Base-by-base conservation (phyloP, 2,329 filamentous ascomycete species). In the Botrytis byssoidea region DNA sequence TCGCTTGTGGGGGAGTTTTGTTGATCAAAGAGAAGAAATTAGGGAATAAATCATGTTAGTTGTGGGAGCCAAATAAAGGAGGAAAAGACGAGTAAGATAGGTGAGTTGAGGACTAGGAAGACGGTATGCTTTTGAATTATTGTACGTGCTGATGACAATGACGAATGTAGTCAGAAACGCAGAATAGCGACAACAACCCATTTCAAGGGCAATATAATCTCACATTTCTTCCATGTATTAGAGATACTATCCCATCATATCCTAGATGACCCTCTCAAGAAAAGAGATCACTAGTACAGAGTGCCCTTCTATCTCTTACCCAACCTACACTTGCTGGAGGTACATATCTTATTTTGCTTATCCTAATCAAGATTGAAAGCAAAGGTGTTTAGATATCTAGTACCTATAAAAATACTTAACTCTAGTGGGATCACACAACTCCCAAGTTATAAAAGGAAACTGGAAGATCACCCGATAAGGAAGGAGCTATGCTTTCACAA, bases 11-110 rank as follows among this genome's bases (percentile, higher is more conserved):
- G n/a, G 14, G 12, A 55, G n/a, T 16, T 16, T 55, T 29, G 25
- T 55, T 29, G 51, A 29, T 55, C 25, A 25, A 16, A 55, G 25
- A 55, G 14, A 29, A 2, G 25, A 55, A 55, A 16, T 5, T 16
- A 29, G 12, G 10, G 1, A 29, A 55, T 16, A 3, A 29, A 8
- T 7, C 1, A 7, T n/a, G 51, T 3, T 29, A n/a, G 0, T n/a
- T 25, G 1, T n/a, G 22, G 25, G 48, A 3, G 0, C 4, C n/a
- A 12, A 25, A n/a, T 51, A 0, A 14, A 0, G 9, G 48, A 51
- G 46, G 10, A 51, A 0, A n/a, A n/a, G 1, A 51, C 22, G 1
- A 14, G 10, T 0, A 12, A 14, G 7, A n/a, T 51, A 14, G 12
- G 22, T n/a, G 48, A 14, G 4, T 4, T n/a, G 22, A 51, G 4